Base-by-base conservation (phyloP, 495 filamentous ascomycete species). In the Cudoniella acicularis region DNA sequence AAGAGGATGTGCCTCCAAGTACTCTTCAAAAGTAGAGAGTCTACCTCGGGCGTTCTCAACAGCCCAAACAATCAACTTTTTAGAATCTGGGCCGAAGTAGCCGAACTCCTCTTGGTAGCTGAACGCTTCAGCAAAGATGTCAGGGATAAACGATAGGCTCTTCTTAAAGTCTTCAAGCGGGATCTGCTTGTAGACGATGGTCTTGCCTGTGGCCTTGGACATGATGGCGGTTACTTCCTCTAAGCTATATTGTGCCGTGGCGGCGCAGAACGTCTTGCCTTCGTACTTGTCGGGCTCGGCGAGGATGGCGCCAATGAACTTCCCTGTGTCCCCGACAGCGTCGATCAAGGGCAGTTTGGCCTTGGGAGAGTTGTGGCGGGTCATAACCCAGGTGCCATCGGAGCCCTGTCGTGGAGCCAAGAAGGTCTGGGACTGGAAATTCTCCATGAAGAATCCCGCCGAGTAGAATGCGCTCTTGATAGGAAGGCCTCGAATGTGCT, bases 301-400 rank as follows among this genome's bases (percentile, higher is more conserved):
- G 0, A 85, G 68, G 13, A 81, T 78, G 11, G 81, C 74, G 9
- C 73, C 77, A n/a, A 82, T 69, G 59, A 74, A 83, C 57, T 81
- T 82, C 0, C 79, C 82, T 2, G 71, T 73, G 62, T 83, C 79
- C 9, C 64, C 70, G 4, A 57, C 67, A 6, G 73, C 72, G 59
- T 81, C 74, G 52, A 84, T 71, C 18, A 75, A 46, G 1, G 82
- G 79, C 0, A 77, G 27, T 40, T 56, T 40, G 2, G 70, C 69
- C 13, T 71, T 54, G 16, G 64, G 24, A 2, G 70, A 72, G 26
- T 55, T 56, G 45, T 58, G 61, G 23, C 66, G 64, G 13, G 69
- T 20, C 22, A 76, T 10, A 17, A 70, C 66, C 66, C 67, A 72
- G 13, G 53, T 70, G 10, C 67, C 72, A 56, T 74, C 75, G 2